phyloP scores from a whole-genome alignment of 164 flowering plant species.

The Chimonanthus praecox region DNA sequence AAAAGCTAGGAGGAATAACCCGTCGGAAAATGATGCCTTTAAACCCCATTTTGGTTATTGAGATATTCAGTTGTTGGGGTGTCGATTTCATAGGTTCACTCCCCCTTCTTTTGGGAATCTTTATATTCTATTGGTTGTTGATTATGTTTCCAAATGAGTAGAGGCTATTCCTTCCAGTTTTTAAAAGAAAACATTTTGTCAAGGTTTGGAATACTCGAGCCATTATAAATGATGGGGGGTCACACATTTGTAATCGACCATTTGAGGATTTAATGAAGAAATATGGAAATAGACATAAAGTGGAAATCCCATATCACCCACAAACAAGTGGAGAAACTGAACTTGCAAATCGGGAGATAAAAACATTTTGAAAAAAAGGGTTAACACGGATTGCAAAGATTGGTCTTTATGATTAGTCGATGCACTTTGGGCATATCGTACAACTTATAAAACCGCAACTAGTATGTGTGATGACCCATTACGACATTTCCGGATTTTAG shows the following conservation, averaged over 20 bases:
- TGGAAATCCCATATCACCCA: conserved; percentile 4
- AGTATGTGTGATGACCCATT: neutral
- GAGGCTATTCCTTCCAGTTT: neutral
- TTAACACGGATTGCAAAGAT: neutral
- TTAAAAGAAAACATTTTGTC: neutral
- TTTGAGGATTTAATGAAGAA: neutral
- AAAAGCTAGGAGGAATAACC: neutral
- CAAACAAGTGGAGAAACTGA: conserved; percentile 2
- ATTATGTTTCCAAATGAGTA: neutral
- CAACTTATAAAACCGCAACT: neutral
- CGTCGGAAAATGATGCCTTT: neutral
- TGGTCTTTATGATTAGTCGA: neutral
- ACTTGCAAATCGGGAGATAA: neutral
- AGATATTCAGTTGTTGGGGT: neutral
- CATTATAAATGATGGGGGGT: conserved; percentile 1
- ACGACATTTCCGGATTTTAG: too few species aligned
- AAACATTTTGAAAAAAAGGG: neutral
- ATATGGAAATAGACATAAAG: neutral
- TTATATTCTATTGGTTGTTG: neutral
- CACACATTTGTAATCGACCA: neutral
- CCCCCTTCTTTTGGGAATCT: neutral
- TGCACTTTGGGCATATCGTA: neutral
- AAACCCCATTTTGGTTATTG: neutral
- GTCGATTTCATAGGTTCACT: neutral
- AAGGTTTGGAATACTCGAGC: neutral